Conservation (phyloP, 805 yeast genomes). For the Brettanomyces nanus region DNA sequence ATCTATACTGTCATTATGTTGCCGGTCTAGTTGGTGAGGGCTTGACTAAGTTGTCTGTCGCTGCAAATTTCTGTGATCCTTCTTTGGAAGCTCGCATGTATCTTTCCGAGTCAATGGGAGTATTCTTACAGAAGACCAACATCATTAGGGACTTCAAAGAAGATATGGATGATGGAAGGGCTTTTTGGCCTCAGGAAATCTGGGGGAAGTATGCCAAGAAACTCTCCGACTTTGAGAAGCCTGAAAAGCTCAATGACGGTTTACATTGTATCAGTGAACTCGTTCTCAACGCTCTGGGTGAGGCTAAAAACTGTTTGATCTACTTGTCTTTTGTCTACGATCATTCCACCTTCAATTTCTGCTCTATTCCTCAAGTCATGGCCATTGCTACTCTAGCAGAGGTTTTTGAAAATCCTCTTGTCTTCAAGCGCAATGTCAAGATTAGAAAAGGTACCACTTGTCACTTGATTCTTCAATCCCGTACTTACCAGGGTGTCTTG, state of each 20-base stretch:
- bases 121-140: conserved; percentile 90
- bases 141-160: conserved; percentile 93
- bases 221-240: conserved; percentile 50
- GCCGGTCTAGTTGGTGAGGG: conserved; percentile 99
- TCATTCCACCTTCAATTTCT: conserved; percentile 78
- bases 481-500: conserved; percentile 69
- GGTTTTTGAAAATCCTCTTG: conserved; percentile 71
- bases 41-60: conserved; percentile 69
- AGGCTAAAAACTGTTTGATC: conserved; percentile 66
- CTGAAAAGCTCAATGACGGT: conserved; percentile 44
- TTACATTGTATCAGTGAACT: conserved; percentile 73
- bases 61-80: conserved; percentile 61
- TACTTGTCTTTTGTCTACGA: conserved; percentile 74
- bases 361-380: conserved; percentile 99
- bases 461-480: conserved; percentile 60
- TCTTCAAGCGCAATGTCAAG: conserved; percentile 68
- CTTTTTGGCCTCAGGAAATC: conserved; percentile 93
- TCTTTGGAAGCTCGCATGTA: conserved; percentile 45
- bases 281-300: conserved; percentile 69
- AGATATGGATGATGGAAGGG: conserved; percentile 84
- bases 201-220: conserved; percentile 75
- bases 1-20: conserved; percentile 90
- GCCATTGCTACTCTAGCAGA: conserved; percentile 90
- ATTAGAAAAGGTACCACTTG: conserved; percentile 87
- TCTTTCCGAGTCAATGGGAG: conserved; percentile 82